phyloP scores from a whole-genome alignment of 257 asterid species.

The Solanum pinnatisectum region DNA sequence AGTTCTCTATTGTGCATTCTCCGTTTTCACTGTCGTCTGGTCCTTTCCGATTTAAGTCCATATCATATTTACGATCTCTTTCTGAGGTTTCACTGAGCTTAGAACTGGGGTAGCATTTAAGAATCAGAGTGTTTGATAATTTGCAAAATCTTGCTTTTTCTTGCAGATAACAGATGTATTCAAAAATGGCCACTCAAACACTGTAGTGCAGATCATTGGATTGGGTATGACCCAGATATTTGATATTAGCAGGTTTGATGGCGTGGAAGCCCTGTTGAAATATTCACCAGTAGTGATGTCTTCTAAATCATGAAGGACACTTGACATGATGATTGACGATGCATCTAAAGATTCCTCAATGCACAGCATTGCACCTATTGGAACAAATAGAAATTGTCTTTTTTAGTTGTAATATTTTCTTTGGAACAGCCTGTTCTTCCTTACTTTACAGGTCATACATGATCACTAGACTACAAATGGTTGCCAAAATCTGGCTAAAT shows the following conservation, averaged over 20 bases:
- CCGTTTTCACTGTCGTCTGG: neutral
- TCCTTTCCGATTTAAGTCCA: neutral
- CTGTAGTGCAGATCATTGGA: slow-evolving; percentile 44
- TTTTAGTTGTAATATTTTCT: neutral
- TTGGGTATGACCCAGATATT: slow-evolving; percentile 19
- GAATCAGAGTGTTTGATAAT: neutral
- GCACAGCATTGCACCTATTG: neutral
- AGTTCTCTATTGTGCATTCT: neutral
- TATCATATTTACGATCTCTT: neutral
- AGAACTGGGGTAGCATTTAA: neutral
- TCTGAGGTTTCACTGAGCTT: neutral
- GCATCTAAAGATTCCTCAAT: neutral
- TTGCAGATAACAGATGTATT: slow-evolving; percentile 55
- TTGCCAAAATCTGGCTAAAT: neutral
- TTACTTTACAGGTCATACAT: neutral
- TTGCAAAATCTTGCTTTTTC: neutral
- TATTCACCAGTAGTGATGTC: slow-evolving; percentile 23
- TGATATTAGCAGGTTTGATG: slow-evolving; percentile 25
- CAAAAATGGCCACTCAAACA: slow-evolving; percentile 53
- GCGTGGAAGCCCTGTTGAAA: slow-evolving; percentile 30
- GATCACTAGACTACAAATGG: neutral
- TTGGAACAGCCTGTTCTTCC: neutral
- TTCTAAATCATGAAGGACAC: neutral
- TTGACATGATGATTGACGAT: neutral
- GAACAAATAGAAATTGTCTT: neutral